Percentiles rank a stretch among this genome's conserved stretches.
Conservation (phyloP, 192 early-diverging fungal genomes). For the Rhizophagus prolifer region DNA sequence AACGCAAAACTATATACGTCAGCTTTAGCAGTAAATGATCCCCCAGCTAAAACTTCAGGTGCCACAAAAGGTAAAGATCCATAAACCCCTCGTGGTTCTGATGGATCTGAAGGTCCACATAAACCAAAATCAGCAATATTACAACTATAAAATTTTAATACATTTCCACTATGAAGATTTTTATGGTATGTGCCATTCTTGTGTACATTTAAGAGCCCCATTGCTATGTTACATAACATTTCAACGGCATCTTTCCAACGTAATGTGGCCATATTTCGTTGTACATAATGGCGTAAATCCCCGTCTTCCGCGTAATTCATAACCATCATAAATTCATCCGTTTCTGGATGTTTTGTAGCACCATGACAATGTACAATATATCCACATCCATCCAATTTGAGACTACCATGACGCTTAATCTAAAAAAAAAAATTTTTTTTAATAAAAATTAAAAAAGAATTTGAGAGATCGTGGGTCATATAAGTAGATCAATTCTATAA, state of each 20-base stretch:
- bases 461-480: no score
- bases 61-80: slow-evolving; percentile 24
- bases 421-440: background rate
- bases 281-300: slow-evolving; percentile 11
- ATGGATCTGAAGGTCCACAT: background rate
- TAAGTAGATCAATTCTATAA: background rate
- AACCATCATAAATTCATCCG: slow-evolving; percentile 22
- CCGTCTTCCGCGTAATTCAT: slow-evolving; percentile 27
- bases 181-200: slow-evolving; percentile 25
- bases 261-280: slow-evolving; percentile 1
- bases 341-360: slow-evolving; percentile 7
- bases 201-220: slow-evolving; percentile 14
- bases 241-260: slow-evolving; percentile 24
- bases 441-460: background rate
- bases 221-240: slow-evolving; percentile 24
- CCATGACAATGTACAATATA: slow-evolving; percentile 29
- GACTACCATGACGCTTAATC: slow-evolving; percentile 28
- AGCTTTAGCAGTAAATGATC: slow-evolving; percentile 3
- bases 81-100: slow-evolving; percentile 19
- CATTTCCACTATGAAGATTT: slow-evolving; percentile 22
- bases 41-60: slow-evolving; percentile 21
- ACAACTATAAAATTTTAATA: slow-evolving; percentile 19
- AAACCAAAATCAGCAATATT: slow-evolving; percentile 26
- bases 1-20: slow-evolving; percentile 48
- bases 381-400: slow-evolving; percentile 25